These are phyloP conservation scores for Moesziomyces antarcticus DNA, from an alignment of 1,284 basidiomycete species.

Conservation along the genomic window DNA sequence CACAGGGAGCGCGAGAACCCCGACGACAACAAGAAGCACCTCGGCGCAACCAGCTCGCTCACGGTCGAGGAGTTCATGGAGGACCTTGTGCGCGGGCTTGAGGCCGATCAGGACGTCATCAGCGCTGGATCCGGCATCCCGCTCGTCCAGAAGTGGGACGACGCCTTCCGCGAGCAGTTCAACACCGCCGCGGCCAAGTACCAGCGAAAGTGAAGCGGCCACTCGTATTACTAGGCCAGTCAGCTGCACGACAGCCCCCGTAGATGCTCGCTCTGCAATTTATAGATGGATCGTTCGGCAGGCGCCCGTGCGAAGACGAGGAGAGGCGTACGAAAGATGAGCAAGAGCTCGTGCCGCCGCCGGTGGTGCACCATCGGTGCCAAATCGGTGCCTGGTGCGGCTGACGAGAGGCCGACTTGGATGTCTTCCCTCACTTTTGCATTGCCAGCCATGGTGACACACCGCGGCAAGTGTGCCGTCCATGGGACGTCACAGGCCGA, in stretches of 20 bases:
- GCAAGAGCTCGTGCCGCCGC: no score
- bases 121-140: constrained; percentile 52
- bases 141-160: constrained; percentile 57
- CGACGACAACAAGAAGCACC: constrained; percentile 64
- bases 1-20: constrained; percentile 57
- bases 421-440: no score
- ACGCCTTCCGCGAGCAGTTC: constrained; percentile 52
- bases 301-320: no score
- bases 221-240: not conserved
- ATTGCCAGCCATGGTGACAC: no score
- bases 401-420: no score
- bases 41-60: constrained; percentile 45
- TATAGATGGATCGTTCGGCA: not conserved
- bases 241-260: not conserved
- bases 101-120: constrained; percentile 57
- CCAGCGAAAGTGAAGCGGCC: constrained; percentile 30
- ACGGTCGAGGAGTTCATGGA: constrained; percentile 63
- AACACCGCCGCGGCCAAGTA: constrained; percentile 51
- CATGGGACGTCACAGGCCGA: no score
- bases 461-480: no score
- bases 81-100: constrained; percentile 46
- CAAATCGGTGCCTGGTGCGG: no score
- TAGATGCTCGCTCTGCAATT: not conserved
- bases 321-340: no score
- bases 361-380: no score